phyloP scores from a whole-genome alignment of 2,329 filamentous ascomycete genomes.

The Penicillium sp. region DNA sequence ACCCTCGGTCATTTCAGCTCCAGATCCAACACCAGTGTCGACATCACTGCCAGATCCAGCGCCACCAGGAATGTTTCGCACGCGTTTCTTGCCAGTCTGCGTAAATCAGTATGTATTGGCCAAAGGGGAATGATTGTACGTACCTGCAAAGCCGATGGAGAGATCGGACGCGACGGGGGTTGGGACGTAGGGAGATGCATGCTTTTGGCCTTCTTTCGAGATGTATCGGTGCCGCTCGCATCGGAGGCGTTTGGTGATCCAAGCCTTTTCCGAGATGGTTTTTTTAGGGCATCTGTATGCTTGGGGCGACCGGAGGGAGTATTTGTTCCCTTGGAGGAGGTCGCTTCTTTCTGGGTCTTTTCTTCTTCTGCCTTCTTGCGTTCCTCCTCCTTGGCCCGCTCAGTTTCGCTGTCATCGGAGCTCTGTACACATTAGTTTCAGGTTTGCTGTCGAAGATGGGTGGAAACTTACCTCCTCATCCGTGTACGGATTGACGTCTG shows the following conservation, averaged over 20 bases:
- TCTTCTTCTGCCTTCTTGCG: conserved; percentile 58
- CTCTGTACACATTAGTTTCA: conserved; percentile 40
- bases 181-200: conserved; percentile 50
- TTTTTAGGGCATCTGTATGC: conserved; percentile 52
- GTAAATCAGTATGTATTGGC: background rate
- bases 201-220: conserved; percentile 74
- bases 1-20: conserved; percentile 47
- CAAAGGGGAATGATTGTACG: conserved; percentile 8
- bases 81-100: conserved; percentile 52
- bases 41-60: conserved; percentile 56
- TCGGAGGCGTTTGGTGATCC: conserved; percentile 87
- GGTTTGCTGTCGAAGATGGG: background rate
- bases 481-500: conserved; percentile 57
- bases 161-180: conserved; percentile 57
- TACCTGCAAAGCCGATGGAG: conserved; percentile 58
- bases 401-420: conserved; percentile 63
- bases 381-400: conserved; percentile 60
- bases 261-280: conserved; percentile 68
- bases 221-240: conserved; percentile 85
- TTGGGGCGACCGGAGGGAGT: conserved; percentile 62
- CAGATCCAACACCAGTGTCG: conserved; percentile 52
- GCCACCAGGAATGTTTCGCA: conserved; percentile 32
- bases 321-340: conserved; percentile 67
- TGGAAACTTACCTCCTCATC: conserved; percentile 47
- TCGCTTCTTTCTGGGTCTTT: conserved; percentile 52